phyloP scores from a whole-genome alignment of 2,329 filamentous ascomycete species.

The Xylariomycetidae sp. region DNA sequence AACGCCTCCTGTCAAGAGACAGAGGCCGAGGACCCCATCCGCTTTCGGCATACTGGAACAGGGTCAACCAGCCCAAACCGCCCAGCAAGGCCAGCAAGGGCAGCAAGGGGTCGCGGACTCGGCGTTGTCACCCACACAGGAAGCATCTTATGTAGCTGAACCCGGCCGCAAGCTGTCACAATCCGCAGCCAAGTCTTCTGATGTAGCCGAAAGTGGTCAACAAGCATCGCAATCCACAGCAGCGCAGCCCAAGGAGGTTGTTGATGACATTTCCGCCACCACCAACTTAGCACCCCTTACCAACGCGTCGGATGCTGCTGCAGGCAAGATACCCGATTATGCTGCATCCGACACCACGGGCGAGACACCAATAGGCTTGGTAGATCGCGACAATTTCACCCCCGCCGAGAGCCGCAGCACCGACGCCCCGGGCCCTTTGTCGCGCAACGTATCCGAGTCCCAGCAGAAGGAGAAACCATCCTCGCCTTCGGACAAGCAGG shows the following conservation, averaged over 20 bases:
- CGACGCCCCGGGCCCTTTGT: slow-evolving; percentile 7
- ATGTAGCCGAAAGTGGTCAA: too few species aligned
- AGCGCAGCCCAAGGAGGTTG: neutral
- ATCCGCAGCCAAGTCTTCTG: too few species aligned
- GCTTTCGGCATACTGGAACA: too few species aligned
- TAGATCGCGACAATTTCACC: slow-evolving; percentile 17
- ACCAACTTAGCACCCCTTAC: slow-evolving; percentile 15
- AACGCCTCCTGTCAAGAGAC: slow-evolving; percentile 21
- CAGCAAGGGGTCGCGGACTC: neutral
- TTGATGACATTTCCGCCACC: slow-evolving; percentile 11
- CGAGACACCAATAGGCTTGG: slow-evolving; percentile 11
- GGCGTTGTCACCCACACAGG: slow-evolving; percentile 2
- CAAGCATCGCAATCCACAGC: slow-evolving; percentile 6
- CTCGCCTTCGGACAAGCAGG: neutral
- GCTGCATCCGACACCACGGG: slow-evolving; percentile 15
- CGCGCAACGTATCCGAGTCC: slow-evolving; percentile 10
- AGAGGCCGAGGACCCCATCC: too few species aligned
- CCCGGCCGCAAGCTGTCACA: too few species aligned
- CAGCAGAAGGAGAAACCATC: slow-evolving; percentile 1
- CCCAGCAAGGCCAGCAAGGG: neutral
- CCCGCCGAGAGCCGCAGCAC: slow-evolving; percentile 22
- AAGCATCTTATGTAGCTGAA: too few species aligned
- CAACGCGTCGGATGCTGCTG: slow-evolving; percentile 7
- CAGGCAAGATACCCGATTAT: slow-evolving; percentile 8
- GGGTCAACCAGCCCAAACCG: slow-evolving; percentile 4